Conservation (phyloP, 192 early-diverging fungal genomes). For the Phlyctochytrium bullatum region DNA sequence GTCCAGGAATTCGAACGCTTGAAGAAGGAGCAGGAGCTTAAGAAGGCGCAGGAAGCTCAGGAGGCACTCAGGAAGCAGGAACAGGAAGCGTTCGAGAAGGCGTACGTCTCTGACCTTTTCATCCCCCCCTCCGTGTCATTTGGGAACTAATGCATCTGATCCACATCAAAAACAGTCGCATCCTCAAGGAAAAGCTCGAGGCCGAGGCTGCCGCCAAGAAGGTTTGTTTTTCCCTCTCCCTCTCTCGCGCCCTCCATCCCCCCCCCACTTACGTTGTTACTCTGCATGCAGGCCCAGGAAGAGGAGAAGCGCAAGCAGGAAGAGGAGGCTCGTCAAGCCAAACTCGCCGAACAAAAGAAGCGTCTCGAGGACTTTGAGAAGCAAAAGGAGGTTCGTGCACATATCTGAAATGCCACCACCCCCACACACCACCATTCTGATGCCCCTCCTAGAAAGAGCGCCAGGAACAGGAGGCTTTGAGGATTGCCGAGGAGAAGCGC, state of each 20-base stretch:
- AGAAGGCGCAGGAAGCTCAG: background rate
- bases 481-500: conserved; percentile 5
- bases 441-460: background rate
- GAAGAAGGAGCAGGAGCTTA: conserved; percentile 1
- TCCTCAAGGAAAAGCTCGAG: conserved; percentile 4
- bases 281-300: background rate
- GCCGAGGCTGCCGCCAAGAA: conserved; percentile 7
- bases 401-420: background rate
- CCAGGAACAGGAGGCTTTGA: background rate
- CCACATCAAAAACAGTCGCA: conserved; percentile 7
- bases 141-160: no score
- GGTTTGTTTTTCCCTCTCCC: background rate
- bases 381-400: background rate
- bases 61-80: conserved; percentile 5
- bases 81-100: conserved; percentile 8
- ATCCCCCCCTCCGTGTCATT: background rate
- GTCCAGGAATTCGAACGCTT: background rate
- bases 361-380: conserved; percentile 2
- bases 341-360: conserved; percentile 5
- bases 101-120: background rate
- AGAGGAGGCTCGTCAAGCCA: conserved; percentile 7
- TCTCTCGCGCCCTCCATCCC: background rate
- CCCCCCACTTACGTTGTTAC: no score
- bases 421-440: background rate
- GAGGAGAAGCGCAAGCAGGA: conserved; percentile 10